Percentiles rank a stretch among this genome's conserved stretches.
Conservation (phyloP, 805 yeast species). For the Yamadazyma laniorum region DNA sequence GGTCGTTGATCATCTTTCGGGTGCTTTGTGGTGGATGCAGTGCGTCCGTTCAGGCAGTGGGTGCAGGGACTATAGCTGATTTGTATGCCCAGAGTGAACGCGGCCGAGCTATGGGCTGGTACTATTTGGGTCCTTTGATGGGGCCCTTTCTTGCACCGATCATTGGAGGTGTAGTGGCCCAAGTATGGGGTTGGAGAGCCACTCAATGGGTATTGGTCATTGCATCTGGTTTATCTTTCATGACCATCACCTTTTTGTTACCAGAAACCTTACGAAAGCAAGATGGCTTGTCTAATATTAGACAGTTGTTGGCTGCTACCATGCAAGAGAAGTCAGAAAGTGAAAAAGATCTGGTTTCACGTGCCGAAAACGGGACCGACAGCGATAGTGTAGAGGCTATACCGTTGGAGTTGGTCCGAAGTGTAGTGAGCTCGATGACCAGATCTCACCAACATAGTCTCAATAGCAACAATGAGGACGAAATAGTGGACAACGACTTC, state of each 20-base stretch:
- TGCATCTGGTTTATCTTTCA: slow-evolving; percentile 52
- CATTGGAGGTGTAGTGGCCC: slow-evolving; percentile 68
- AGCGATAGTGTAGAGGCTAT: slow-evolving; percentile 6
- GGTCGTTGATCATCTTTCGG: slow-evolving; percentile 64
- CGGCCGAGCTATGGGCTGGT: slow-evolving; percentile 77
- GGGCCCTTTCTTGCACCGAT: slow-evolving; percentile 84
- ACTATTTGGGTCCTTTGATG: slow-evolving; percentile 74
- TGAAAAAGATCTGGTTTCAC: not conserved
- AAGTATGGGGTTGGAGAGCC: slow-evolving; percentile 82
- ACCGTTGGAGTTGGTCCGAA: slow-evolving; percentile 1
- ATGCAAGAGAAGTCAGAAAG: slow-evolving; percentile 3
- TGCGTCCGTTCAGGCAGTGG: slow-evolving; percentile 84
- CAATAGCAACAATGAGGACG: not conserved
- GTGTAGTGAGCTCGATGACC: slow-evolving; percentile 26
- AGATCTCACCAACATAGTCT: slow-evolving; percentile 12
- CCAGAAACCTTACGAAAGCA: slow-evolving; percentile 79
- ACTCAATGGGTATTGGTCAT: slow-evolving; percentile 84
- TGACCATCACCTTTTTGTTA: slow-evolving; percentile 51
- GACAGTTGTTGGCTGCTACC: slow-evolving; percentile 34
- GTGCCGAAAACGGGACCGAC: slow-evolving; percentile 9
- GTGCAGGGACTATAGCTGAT: slow-evolving; percentile 86
- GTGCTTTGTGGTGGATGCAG: slow-evolving; percentile 76
- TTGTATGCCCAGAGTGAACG: slow-evolving; percentile 63
- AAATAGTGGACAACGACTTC: not conserved
- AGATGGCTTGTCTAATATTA: slow-evolving; percentile 56